Evolutionary conservation across 352 stramenopile species (phyloP).

Genomic region (Phytopythium cucurbitacearum): DNA sequence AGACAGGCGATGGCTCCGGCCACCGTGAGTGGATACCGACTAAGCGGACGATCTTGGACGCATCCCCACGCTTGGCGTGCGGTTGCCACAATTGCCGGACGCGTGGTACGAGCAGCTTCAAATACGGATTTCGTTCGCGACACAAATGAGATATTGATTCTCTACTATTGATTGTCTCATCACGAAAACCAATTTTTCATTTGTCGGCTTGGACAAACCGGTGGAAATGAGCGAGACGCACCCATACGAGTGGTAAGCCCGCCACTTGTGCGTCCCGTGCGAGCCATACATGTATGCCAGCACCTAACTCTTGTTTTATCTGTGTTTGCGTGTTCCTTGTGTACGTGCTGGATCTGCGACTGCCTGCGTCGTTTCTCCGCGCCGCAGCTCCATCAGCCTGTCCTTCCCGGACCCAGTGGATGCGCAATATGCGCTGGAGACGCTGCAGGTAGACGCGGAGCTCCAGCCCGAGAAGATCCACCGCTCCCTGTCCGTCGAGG

Average conservation of each 20-base stretch:
- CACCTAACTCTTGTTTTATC: not conserved
- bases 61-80: too few relatives aligned
- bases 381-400: conserved; percentile 50
- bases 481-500: conserved; percentile 59
- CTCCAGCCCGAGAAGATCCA: conserved; percentile 86
- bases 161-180: too few relatives aligned
- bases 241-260: conserved; percentile 75
- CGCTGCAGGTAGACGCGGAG: conserved; percentile 84
- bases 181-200: not conserved
- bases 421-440: conserved; percentile 67
- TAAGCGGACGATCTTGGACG: too few relatives aligned
- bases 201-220: not conserved
- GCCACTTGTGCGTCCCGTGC: not conserved
- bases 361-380: not conserved
- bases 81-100: too few relatives aligned
- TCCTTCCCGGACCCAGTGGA: conserved; percentile 62
- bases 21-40: too few relatives aligned
- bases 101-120: too few relatives aligned
- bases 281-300: too few relatives aligned
- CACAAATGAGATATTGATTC: too few relatives aligned
- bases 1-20: too few relatives aligned
- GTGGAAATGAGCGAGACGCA: conserved; percentile 34
- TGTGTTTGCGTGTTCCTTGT: not conserved
- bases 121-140: too few relatives aligned
- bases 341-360: not conserved